A percentile compares a stretch with the other conserved stretches of the same genome.
Evolutionary conservation across 345 rosid species (phyloP).

Genomic region (Eucalyptus cloeziana): DNA sequence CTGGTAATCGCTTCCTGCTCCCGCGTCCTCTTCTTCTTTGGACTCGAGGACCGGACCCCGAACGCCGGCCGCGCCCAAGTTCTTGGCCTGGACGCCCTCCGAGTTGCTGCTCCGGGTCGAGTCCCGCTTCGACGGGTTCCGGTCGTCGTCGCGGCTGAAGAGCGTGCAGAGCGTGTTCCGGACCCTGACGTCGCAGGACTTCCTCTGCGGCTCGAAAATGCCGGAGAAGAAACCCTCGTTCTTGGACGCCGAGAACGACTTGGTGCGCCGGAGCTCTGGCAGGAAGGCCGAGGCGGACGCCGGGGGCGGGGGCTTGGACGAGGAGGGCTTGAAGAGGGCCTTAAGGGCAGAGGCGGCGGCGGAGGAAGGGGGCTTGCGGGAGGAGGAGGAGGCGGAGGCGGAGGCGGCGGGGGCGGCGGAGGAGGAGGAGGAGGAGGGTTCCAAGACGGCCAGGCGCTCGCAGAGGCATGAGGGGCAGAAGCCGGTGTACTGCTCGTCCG

Average conservation of each 20-base stretch:
- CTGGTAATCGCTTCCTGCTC: not conserved
- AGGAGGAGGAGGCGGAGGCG: slow-evolving; percentile 48
- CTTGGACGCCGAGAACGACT: slow-evolving; percentile 89
- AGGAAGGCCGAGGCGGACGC: slow-evolving; percentile 20
- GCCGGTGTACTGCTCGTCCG: slow-evolving; percentile 79
- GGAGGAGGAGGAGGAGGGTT: slow-evolving; percentile 25
- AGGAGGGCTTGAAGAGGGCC: slow-evolving; percentile 25
- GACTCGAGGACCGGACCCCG: slow-evolving; percentile 37
- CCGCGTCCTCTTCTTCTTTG: slow-evolving; percentile 38
- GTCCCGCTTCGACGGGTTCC: slow-evolving; percentile 7
- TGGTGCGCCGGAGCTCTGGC: slow-evolving; percentile 86
- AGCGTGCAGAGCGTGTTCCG: slow-evolving; percentile 76
- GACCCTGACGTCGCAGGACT: slow-evolving; percentile 90
- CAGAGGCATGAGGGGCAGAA: slow-evolving; percentile 97
- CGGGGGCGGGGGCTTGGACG: not conserved
- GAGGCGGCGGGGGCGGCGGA: slow-evolving; percentile 33
- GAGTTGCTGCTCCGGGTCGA: slow-evolving; percentile 4
- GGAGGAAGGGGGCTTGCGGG: slow-evolving; percentile 10
- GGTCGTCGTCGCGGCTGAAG: slow-evolving; percentile 55
- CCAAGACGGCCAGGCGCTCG: slow-evolving; percentile 81
- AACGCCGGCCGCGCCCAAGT: slow-evolving; percentile 11
- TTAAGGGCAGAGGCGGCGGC: not conserved
- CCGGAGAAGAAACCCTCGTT: slow-evolving; percentile 83
- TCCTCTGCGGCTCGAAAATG: slow-evolving; percentile 90
- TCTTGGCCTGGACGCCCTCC: slow-evolving; percentile 26